Evolutionary conservation across 73 alveolate species (phyloP), one percentile per base, ranked within the genome.

Genomic region (Symbiodinium natans): DNA sequence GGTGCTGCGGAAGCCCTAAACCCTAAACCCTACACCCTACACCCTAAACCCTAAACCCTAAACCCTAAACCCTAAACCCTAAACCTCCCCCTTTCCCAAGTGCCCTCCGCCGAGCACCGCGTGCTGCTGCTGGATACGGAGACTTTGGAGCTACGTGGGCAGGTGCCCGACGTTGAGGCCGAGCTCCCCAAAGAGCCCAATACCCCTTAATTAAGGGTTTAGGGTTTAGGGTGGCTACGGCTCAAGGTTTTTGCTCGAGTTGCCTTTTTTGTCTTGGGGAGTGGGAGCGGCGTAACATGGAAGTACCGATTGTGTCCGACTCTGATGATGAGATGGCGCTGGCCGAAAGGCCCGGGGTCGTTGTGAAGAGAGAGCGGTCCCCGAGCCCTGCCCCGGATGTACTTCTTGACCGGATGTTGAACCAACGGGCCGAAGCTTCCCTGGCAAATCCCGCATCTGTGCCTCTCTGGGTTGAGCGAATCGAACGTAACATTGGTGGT

Each of bases 101-200:
- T 19, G 10, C 17, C 15, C 17, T 29, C 48, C 25, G 38, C 40
- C 93, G 36, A 87, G 94, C 84, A 87, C 63, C 94, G 94, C 27
- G 94, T 87, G 68, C 85, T 87, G 40, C 42, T 87, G 34, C 27
- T 87, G 84, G 84, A 56, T 38, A 21, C 41, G 7, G 94, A 54
- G 59, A 56, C 23, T 41, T 25, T 87, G 94, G 71, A 54, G 39
- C 39, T 40, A 19, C 59, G 38, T 11, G 84, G 94, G 1, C 71
- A 59, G 41, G 31, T 87, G 41, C 94, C 94, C 2, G 46, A 43
- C 9, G 25, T 1, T 27, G 56, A 86, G 93, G 82, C 82, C 33
- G 29, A 6, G 3, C 54, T 10, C 23, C 41, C 17, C 25, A 52
- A 29, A 23, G 31, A 21, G 23, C 23, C 71, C 11, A 43, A 43